Conservation (phyloP, 805 yeast genomes). For the Metschnikowia henanensis region DNA sequence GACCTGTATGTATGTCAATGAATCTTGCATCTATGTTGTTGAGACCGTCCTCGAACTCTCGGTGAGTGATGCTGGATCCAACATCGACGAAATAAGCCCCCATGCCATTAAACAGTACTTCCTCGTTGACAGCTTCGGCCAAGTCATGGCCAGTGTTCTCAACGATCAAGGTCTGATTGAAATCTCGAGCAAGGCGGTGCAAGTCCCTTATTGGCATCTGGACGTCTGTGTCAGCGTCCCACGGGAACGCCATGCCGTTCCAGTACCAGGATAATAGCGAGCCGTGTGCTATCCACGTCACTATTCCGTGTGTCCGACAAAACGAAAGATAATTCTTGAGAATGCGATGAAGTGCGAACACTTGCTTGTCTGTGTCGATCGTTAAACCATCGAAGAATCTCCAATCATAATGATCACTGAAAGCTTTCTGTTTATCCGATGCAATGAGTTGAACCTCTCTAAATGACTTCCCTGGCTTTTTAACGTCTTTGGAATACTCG, state of each 20-base stretch:
- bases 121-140: too few relatives aligned
- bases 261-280: conserved; percentile 20
- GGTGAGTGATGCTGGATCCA: conserved; percentile 17
- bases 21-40: conserved; percentile 20
- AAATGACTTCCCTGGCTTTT: conserved; percentile 17
- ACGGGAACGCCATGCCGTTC: conserved; percentile 20
- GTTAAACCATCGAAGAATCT: conserved; percentile 22
- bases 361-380: conserved; percentile 14
- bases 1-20: conserved; percentile 18
- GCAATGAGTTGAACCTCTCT: conserved; percentile 14
- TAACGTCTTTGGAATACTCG: too few relatives aligned
- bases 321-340: conserved; percentile 21
- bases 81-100: conserved; percentile 21
- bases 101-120: conserved; percentile 19
- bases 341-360: conserved; percentile 19
- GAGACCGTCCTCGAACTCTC: conserved; percentile 11
- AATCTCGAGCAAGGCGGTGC: conserved; percentile 8
- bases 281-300: conserved; percentile 20
- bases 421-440: conserved; percentile 5
- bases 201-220: conserved; percentile 18
- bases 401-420: conserved; percentile 27
- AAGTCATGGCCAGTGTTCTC: conserved; percentile 12
- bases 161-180: conserved; percentile 18
- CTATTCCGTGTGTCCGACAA: too few relatives aligned
- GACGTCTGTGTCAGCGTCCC: conserved; percentile 17